Evolutionary conservation across 2,329 filamentous ascomycete species (phyloP).

Genomic region (Colletotrichum coccodes): DNA sequence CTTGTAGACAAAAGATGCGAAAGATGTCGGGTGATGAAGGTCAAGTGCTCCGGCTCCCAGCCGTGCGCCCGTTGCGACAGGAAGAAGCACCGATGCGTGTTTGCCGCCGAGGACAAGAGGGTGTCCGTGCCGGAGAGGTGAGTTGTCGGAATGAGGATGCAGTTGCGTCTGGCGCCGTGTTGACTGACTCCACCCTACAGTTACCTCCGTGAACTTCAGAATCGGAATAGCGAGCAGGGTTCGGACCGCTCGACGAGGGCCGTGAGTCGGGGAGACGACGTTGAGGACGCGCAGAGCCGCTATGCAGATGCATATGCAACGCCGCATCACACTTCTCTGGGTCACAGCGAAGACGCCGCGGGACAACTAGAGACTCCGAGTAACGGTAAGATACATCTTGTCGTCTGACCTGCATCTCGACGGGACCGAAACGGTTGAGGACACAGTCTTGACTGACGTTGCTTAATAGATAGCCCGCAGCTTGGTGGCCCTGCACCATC

Average conservation of each 20-base stretch:
- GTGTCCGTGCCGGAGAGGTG: constrained; percentile 37
- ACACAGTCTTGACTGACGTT: neutral
- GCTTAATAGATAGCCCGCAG: constrained; percentile 6
- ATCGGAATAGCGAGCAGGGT: constrained; percentile 19
- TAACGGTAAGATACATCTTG: neutral
- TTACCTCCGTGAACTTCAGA: constrained; percentile 33
- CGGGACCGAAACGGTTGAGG: too few relatives aligned
- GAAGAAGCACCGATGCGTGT: constrained; percentile 36
- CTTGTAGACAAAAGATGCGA: constrained; percentile 39
- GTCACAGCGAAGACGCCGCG: neutral
- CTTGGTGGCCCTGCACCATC: constrained; percentile 1
- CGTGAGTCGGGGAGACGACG: neutral
- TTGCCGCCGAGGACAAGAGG: constrained; percentile 35
- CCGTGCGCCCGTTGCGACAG: constrained; percentile 36
- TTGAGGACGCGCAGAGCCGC: neutral
- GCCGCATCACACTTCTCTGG: neutral
- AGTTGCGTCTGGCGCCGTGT: neutral
- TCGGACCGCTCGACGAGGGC: constrained; percentile 11
- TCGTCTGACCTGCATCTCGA: neutral
- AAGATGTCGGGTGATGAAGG: constrained; percentile 37
- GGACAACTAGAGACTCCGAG: constrained; percentile 19
- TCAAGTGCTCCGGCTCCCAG: constrained; percentile 37
- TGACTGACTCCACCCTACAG: constrained; percentile 11
- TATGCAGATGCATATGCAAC: constrained; percentile 12
- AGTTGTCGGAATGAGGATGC: constrained; percentile 7